Evolutionary conservation across 2,329 filamentous ascomycete species (phyloP), one percentile per base, ranked within the genome.

Genomic region (Aspergillus hortae): DNA sequence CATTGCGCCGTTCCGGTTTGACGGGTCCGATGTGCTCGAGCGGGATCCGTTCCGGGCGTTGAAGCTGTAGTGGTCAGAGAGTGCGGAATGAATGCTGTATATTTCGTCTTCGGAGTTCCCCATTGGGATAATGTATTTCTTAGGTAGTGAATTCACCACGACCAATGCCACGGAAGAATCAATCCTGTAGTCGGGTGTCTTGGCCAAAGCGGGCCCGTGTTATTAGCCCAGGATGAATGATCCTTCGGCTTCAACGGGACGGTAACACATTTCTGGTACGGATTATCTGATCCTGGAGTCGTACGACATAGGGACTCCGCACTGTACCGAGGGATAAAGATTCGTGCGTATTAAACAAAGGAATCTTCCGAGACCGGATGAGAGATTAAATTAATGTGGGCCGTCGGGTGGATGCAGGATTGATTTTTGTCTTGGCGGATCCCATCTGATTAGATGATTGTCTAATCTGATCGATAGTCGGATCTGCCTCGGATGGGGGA

Each of bases 1-100:
- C 65, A 69, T 87, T 9, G 83, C 82, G 12, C 62, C 63, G 5
- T 61, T 67, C 44, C 56, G 60, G 14, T 58, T 53, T n/a, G 54
- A 59, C 48, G 58, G 59, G 3, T 58, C 55, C 5, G 62, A 59
- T 32, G 51, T 55, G 30, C 49, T 62, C 5, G 61, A 57, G 32
- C 55, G 56, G 41, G 61, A 62, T 49, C 60, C 57, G 6, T 59
- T 53, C 45, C 52, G 56, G 1, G 48, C 54, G 19, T 53, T 58
- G 43, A 63, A 58, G 51, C 46, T 62, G 43, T 64, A 54, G 45
- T 44, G 21, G 15, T n/a, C 3, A 9, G 23, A 23, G 23, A 2
- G 6, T 5, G 23, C 6, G 6, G 23, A 23, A 6, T 23, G 6
- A 23, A 12, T 19, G 17, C 10, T 47, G 19, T 33, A 25, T 23